Percentiles rank a stretch among this genome's conserved stretches.
These are phyloP conservation scores for Inga oerstediana DNA, from an alignment of 306 rosid genomes.

Conservation along the genomic window DNA sequence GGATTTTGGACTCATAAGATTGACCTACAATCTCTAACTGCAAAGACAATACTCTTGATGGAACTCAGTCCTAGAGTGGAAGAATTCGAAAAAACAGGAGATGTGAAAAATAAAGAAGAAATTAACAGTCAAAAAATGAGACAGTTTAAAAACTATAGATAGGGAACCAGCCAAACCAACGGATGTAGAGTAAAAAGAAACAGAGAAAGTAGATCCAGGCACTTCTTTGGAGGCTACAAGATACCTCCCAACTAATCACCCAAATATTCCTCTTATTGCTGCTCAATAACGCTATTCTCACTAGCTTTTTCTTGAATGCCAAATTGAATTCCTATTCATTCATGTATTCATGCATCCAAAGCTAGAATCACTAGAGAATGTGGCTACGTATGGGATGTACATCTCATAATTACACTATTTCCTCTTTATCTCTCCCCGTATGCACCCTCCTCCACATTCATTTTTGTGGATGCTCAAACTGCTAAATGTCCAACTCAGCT, in stretches of 20 bases:
- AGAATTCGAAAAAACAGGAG: background rate
- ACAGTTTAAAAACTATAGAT: background rate
- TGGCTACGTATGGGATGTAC: background rate
- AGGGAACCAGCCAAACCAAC: background rate
- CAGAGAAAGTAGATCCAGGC: background rate
- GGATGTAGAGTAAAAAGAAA: background rate
- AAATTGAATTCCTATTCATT: background rate
- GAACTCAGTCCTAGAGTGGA: background rate
- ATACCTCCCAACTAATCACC: background rate
- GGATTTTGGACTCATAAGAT: background rate
- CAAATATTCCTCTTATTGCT: background rate
- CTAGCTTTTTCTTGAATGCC: background rate
- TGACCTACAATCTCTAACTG: background rate
- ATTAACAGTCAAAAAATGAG: background rate
- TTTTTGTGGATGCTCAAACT: no score
- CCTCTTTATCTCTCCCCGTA: background rate
- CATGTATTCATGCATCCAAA: background rate
- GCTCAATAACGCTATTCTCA: constrained; percentile 1
- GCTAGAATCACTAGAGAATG: background rate
- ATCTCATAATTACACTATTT: background rate
- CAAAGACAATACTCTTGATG: background rate
- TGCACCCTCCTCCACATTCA: background rate
- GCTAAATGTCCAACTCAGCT: background rate
- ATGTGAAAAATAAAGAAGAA: background rate
- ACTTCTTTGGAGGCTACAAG: background rate